Percentiles rank a stretch among this genome's conserved stretches.
Conservation (phyloP, 1,139 yeast species). For the Pichia sp. region DNA sequence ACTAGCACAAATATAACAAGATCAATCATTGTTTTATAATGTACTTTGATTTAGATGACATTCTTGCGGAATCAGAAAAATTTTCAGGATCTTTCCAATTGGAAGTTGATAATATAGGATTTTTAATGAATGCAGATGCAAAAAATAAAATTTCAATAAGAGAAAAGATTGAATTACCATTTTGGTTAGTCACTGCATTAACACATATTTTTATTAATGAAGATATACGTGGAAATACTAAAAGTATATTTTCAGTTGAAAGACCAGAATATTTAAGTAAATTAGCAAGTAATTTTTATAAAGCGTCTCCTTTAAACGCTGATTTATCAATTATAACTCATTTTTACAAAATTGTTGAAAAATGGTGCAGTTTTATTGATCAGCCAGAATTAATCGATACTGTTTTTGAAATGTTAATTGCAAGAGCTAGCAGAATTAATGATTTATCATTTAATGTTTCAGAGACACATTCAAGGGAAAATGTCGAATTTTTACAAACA, state of each 20-base stretch:
- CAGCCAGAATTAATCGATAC: slow-evolving; percentile 13
- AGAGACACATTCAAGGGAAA: slow-evolving; percentile 13
- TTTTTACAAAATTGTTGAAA: slow-evolving; percentile 14
- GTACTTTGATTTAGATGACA: slow-evolving; percentile 64
- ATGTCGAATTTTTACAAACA: slow-evolving; percentile 13
- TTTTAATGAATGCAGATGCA: slow-evolving; percentile 78
- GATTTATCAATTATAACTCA: slow-evolving; percentile 11
- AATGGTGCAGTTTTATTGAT: slow-evolving; percentile 18
- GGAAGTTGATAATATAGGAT: slow-evolving; percentile 80
- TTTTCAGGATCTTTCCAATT: slow-evolving; percentile 8
- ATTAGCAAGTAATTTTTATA: slow-evolving; percentile 15
- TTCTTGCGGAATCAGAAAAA: slow-evolving; percentile 59
- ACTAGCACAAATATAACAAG: no score
- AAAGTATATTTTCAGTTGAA: slow-evolving; percentile 11
- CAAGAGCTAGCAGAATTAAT: slow-evolving; percentile 13
- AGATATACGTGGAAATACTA: slow-evolving; percentile 5
- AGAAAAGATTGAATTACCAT: slow-evolving; percentile 71
- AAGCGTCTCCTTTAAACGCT: slow-evolving; percentile 17
- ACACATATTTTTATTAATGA: slow-evolving; percentile 44
- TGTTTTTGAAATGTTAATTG: slow-evolving; percentile 13
- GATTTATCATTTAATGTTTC: slow-evolving; percentile 14
- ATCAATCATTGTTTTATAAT: neutral
- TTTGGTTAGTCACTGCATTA: slow-evolving; percentile 82
- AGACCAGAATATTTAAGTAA: slow-evolving; percentile 17
- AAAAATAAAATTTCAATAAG: slow-evolving; percentile 49